phyloP scores from a whole-genome alignment of 495 filamentous ascomycete genomes.

The Podospora bellae-mahoneyi region DNA sequence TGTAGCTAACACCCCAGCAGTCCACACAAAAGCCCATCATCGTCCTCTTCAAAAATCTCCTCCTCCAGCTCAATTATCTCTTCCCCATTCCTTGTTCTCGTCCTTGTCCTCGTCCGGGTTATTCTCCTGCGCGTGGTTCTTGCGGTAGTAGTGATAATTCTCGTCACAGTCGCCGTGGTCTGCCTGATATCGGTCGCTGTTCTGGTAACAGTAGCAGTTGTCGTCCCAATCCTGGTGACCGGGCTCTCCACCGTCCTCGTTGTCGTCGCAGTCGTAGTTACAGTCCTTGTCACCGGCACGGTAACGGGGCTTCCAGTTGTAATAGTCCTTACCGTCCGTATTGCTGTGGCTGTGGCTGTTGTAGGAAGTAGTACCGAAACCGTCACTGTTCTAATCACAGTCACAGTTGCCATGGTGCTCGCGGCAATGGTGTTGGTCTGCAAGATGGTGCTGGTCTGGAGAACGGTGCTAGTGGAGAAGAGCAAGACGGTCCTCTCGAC shows the following conservation, averaged over 20 bases:
- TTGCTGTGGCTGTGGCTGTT: neutral
- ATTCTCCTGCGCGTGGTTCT: neutral
- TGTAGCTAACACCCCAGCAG: neutral
- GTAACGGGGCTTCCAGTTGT: neutral
- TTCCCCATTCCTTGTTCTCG: neutral
- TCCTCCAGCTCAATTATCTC: neutral
- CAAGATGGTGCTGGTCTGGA: neutral
- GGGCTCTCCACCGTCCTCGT: neutral
- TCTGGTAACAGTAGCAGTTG: too few relatives aligned
- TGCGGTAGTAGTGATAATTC: neutral
- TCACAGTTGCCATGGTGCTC: neutral
- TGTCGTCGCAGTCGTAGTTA: neutral
- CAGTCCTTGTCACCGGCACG: neutral
- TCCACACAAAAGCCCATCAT: neutral
- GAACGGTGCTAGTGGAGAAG: neutral
- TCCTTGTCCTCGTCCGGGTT: neutral
- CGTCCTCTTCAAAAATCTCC: neutral
- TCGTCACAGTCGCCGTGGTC: neutral
- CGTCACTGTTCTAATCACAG: neutral
- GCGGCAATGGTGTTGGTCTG: neutral
- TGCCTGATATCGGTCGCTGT: neutral
- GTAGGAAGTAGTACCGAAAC: neutral
- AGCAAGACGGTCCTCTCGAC: neutral
- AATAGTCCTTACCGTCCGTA: neutral
- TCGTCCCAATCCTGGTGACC: too few relatives aligned